These are phyloP conservation scores for Penicillium glabrum DNA, from an alignment of 2,329 filamentous ascomycete genomes.

Conservation along the genomic window DNA sequence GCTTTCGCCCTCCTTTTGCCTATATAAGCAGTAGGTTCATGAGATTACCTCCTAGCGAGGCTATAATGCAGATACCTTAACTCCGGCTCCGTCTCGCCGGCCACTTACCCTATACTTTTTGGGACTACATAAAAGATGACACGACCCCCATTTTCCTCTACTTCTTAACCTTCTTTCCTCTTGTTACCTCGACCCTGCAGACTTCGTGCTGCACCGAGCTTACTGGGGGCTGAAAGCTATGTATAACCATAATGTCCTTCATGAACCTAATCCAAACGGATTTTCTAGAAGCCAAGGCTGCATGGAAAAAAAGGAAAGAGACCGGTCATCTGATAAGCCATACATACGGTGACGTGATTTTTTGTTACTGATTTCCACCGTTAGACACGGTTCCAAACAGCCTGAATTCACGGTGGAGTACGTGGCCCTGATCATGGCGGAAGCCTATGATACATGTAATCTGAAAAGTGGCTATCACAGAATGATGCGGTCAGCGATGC, in stretches of 20 bases:
- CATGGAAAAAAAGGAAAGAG: background rate
- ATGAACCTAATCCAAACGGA: background rate
- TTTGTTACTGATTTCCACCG: background rate
- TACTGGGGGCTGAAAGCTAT: background rate
- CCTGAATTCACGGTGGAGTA: conserved; percentile 16
- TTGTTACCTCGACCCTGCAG: background rate
- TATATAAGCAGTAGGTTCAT: background rate
- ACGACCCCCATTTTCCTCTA: background rate
- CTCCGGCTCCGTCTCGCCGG: background rate
- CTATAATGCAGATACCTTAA: background rate
- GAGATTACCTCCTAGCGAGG: background rate
- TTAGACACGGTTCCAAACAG: conserved; percentile 6
- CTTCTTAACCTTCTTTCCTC: background rate
- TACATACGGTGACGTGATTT: conserved; percentile 5
- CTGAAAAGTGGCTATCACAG: conserved; percentile 12
- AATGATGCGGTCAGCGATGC: conserved; percentile 13
- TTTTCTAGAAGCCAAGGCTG: background rate
- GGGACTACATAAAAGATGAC: background rate
- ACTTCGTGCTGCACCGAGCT: background rate
- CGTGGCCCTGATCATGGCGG: background rate
- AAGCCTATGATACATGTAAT: background rate
- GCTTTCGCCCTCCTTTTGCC: background rate
- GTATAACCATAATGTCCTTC: background rate
- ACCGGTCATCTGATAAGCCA: conserved; percentile 17
- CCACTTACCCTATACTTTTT: background rate